A percentile compares a stretch with the other conserved stretches of the same genome.
Conservation (phyloP, 768 basidiomycete species). For the Dentipellis sp. region DNA sequence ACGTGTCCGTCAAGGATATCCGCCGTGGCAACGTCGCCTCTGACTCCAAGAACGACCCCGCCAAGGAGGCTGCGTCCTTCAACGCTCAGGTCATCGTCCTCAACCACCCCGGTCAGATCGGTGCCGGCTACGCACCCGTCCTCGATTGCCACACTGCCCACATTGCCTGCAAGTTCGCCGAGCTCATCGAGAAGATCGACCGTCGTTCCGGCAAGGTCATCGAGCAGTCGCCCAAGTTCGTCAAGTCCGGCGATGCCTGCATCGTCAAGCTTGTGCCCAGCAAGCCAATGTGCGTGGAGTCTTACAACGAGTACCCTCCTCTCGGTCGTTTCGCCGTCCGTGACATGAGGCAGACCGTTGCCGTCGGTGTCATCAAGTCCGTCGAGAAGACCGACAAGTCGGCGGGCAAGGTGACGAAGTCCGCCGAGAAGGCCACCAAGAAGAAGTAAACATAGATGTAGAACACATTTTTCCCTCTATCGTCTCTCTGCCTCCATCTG, state of each 20-base stretch:
- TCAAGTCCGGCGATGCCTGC: slow-evolving; percentile 99
- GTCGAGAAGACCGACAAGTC: slow-evolving; percentile 92
- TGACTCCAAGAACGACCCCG: slow-evolving; percentile 99
- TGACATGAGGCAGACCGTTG: slow-evolving; percentile 99
- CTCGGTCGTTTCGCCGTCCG: slow-evolving; percentile 99
- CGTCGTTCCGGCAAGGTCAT: slow-evolving; percentile 94
- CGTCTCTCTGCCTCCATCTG: slow-evolving; percentile 29
- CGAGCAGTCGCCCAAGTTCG: slow-evolving; percentile 86
- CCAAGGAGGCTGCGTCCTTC: slow-evolving; percentile 98
- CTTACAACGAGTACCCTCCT: slow-evolving; percentile 96
- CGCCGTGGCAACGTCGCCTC: slow-evolving; percentile 99
- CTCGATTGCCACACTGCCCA: slow-evolving; percentile 99
- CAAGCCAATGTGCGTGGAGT: slow-evolving; percentile 95
- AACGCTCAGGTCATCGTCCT: slow-evolving; percentile 99
- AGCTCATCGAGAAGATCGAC: slow-evolving; percentile 99
- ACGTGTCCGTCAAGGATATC: slow-evolving; percentile 99
- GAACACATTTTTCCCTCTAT: slow-evolving; percentile 29
- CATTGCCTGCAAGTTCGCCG: slow-evolving; percentile 99
- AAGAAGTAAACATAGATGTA: slow-evolving; percentile 86
- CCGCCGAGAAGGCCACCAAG: slow-evolving; percentile 93
- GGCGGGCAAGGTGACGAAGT: slow-evolving; percentile 91
- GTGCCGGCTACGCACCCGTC: slow-evolving; percentile 97
- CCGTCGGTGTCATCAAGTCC: slow-evolving; percentile 97
- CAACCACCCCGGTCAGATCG: slow-evolving; percentile 99
- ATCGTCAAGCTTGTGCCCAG: slow-evolving; percentile 95